These are phyloP conservation scores for Juncus effusus DNA, from an alignment of 176 grass and related monocot species.

Conservation along the genomic window DNA sequence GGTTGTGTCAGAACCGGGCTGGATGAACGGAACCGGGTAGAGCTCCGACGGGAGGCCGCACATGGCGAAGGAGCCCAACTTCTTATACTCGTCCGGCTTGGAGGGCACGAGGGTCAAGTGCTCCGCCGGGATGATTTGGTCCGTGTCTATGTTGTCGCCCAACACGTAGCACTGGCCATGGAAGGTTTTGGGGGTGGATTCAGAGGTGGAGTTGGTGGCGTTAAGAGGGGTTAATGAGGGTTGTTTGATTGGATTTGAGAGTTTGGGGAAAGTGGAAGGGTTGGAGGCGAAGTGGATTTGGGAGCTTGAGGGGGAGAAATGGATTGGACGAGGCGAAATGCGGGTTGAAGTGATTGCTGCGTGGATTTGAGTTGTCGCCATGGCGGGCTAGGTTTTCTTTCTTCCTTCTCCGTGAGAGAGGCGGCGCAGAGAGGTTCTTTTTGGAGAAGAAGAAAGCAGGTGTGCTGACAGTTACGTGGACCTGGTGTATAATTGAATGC, in stretches of 20 bases:
- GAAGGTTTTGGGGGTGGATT: conserved; percentile 40
- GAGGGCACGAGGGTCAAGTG: conserved; percentile 90
- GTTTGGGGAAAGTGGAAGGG: not conserved
- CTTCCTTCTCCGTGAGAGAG: not conserved
- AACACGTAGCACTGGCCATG: conserved; percentile 82
- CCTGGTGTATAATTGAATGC: not conserved
- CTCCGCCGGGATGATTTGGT: conserved; percentile 97
- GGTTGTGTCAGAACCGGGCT: conserved; percentile 40
- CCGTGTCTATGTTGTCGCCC: conserved; percentile 94
- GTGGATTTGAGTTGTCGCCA: conserved; percentile 6
- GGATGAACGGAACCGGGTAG: conserved; percentile 56
- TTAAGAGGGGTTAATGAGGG: not conserved
- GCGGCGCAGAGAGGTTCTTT: not conserved
- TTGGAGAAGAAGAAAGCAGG: not conserved
- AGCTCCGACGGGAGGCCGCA: conserved; percentile 49
- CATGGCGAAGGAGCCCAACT: conserved; percentile 85
- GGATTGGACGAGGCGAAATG: not conserved
- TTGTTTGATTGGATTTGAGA: not conserved
- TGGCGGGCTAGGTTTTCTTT: conserved; percentile 10
- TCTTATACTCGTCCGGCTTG: conserved; percentile 86
- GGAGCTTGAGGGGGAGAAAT: not conserved
- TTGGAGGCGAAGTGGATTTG: not conserved
- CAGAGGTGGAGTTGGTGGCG: not conserved
- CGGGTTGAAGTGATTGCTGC: not conserved
- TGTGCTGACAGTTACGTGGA: not conserved